Base-by-base conservation (phyloP, 1,284 basidiomycete genomes). In the Irpex sp. region DNA sequence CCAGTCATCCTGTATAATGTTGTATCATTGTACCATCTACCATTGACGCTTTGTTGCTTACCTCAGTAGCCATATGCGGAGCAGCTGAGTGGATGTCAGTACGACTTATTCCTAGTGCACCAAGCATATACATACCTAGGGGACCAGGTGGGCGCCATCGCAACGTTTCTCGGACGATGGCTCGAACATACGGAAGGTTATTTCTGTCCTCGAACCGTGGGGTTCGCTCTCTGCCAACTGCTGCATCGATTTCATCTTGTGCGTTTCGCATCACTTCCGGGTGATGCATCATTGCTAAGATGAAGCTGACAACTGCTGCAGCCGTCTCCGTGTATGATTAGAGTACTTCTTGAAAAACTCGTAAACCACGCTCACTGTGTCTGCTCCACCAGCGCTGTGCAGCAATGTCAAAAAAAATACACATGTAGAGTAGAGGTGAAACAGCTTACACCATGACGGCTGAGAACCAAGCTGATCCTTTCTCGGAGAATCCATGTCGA, bases 161-260 rank as follows among this genome's bases (percentile, higher is more conserved):
- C 55, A 76, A 53, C 2, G 75, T 73, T 67, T 81, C 79, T 60
- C 76, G 73, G 11, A 79, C 70, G 4, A 77, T 57, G 0, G 76
- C 77, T n/a, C 72, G 65, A 33, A 76, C 61, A 65, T 78, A 80
- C 0, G 76, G 75, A 31, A 80, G 62, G 7, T 67, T 63, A 4
- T 66, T 63, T 8, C 73, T 58, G 61, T 81, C 79, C 1, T 69
- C 68, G 19, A 76, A 67, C 3, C 64, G 67, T 0, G 79, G 79
- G 6, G 74, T 37, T 36, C 77, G 63, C 15, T 73, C 71, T 4
- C 37, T 33, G 2, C 78, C 77, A 46, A 79, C 68, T 15, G 78
- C 72, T 15, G 59, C 61, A 63, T 79, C 77, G n/a, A 80, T 64
- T 66, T 80, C 77, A 51, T 66, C 69, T 53, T 75, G 75, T 0